Conservation (phyloP, 257 asterid species). For the Capsicum chinense region DNA sequence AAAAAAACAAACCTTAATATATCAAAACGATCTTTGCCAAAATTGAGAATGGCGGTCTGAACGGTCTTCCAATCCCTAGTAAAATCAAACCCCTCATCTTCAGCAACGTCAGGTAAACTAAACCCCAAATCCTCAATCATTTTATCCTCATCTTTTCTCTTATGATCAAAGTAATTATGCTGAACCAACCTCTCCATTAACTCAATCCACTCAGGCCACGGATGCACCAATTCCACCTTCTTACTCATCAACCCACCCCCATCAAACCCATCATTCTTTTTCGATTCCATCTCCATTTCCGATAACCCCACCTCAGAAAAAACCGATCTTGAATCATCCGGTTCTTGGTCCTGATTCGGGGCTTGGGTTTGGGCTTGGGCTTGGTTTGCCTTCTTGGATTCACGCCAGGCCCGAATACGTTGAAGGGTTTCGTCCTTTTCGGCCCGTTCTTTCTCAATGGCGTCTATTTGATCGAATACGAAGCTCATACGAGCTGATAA, state of each 20-base stretch:
- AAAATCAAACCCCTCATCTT: slow-evolving; percentile 58
- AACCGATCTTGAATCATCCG: background rate
- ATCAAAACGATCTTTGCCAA: slow-evolving; percentile 89
- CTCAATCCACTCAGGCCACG: slow-evolving; percentile 96
- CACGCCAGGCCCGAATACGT: slow-evolving; percentile 94
- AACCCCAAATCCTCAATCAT: slow-evolving; percentile 80
- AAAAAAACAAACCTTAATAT: slow-evolving; percentile 61
- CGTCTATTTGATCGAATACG: slow-evolving; percentile 87
- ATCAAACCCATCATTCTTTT: slow-evolving; percentile 29
- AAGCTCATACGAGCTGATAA: slow-evolving; percentile 91
- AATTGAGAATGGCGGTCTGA: slow-evolving; percentile 74
- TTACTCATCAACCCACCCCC: slow-evolving; percentile 44
- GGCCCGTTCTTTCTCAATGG: slow-evolving; percentile 65
- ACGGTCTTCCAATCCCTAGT: slow-evolving; percentile 79
- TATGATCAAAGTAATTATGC: slow-evolving; percentile 92
- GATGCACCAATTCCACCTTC: slow-evolving; percentile 85
- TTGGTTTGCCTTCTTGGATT: slow-evolving; percentile 59
- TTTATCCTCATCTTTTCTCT: slow-evolving; percentile 87
- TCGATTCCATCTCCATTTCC: slow-evolving; percentile 36
- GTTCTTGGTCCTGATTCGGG: slow-evolving; percentile 16
- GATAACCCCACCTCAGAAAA: slow-evolving; percentile 45
- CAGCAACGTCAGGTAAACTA: slow-evolving; percentile 48
- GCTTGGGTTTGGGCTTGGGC: slow-evolving; percentile 28
- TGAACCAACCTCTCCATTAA: slow-evolving; percentile 88
- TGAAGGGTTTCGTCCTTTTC: slow-evolving; percentile 84